Conservation (phyloP, 2,329 filamentous ascomycete species). For the Triangularia setosa region DNA sequence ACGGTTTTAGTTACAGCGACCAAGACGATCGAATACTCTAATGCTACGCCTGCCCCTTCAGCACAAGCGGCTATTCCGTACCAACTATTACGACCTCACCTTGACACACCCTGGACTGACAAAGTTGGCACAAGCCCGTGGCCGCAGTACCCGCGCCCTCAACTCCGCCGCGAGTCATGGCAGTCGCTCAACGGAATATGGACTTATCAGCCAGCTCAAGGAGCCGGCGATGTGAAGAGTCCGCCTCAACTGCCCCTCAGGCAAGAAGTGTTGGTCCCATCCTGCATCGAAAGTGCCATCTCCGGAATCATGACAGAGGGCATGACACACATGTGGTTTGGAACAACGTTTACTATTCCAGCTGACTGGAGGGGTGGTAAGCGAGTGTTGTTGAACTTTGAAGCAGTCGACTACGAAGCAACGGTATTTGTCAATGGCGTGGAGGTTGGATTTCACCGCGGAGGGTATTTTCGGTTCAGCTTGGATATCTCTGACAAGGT, state of each 20-base stretch:
- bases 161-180: conserved; percentile 51
- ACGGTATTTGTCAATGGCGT: conserved; percentile 57
- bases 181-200: conserved; percentile 56
- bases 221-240: conserved; percentile 17
- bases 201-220: conserved; percentile 43
- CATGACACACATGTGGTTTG: conserved; percentile 45
- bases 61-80: conserved; percentile 29
- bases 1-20: not conserved
- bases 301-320: conserved; percentile 45
- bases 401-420: conserved; percentile 55
- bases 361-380: conserved; percentile 38
- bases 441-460: conserved; percentile 49
- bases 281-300: conserved; percentile 33
- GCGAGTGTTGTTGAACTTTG: conserved; percentile 51
- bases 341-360: conserved; percentile 49
- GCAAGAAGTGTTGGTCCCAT: conserved; percentile 36
- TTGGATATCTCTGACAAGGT: conserved; percentile 52
- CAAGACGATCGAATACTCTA: not conserved
- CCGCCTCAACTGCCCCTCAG: conserved; percentile 30
- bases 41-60: not conserved
- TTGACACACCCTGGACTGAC: conserved; percentile 51
- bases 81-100: conserved; percentile 37
- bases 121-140: conserved; percentile 51
- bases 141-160: conserved; percentile 56
- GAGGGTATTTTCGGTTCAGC: conserved; percentile 60